Evolutionary conservation across 495 filamentous ascomycete species (phyloP).

Genomic region (Penicillium goetzii): DNA sequence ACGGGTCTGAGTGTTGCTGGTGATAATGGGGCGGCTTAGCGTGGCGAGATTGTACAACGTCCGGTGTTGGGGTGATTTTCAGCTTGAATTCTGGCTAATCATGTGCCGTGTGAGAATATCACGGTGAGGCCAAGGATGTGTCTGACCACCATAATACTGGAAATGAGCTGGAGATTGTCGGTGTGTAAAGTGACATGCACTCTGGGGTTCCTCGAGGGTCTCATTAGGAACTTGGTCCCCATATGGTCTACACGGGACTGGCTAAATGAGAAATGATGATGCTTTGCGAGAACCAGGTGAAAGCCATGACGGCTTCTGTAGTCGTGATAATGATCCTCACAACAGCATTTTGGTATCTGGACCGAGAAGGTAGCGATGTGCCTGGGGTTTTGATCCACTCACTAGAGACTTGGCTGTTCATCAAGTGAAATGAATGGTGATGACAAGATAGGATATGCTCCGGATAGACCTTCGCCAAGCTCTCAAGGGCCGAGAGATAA

Average conservation of each 20-base stretch:
- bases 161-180: not conserved
- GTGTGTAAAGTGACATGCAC: not conserved
- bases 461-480: constrained; percentile 2
- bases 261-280: too few species aligned
- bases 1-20: not conserved
- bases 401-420: not conserved
- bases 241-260: not conserved
- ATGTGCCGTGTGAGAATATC: not conserved
- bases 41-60: constrained; percentile 11
- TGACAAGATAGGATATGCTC: constrained; percentile 11
- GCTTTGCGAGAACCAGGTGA: too few species aligned
- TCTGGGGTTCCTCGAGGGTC: not conserved
- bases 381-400: not conserved
- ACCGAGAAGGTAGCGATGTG: not conserved
- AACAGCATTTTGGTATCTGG: not conserved
- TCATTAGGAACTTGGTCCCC: not conserved
- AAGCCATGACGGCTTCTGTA: too few species aligned
- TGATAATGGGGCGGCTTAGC: constrained; percentile 6
- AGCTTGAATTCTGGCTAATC: not conserved
- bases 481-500: not conserved
- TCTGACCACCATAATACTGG: not conserved
- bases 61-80: not conserved
- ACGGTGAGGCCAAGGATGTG: not conserved
- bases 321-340: not conserved
- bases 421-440: not conserved